Percentiles rank a stretch among this genome's conserved stretches.
Evolutionary conservation across 2,329 filamentous ascomycete genomes (phyloP).

Genomic region (Chrysosporium queenslandicum): DNA sequence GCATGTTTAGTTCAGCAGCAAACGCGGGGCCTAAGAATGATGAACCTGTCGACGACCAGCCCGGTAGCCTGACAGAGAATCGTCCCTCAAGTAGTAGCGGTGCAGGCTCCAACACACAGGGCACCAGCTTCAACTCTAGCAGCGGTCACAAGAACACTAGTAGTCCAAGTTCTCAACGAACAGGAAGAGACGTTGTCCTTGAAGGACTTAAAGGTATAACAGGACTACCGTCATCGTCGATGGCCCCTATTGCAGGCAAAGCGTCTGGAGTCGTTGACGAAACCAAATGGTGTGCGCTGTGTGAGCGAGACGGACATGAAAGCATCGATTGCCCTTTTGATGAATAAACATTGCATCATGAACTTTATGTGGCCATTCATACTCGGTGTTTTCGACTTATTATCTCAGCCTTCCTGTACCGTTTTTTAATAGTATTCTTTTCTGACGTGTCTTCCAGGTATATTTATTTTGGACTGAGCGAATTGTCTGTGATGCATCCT

Average conservation of each 20-base stretch:
- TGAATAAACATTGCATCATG: conserved; percentile 40
- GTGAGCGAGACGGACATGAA: conserved; percentile 91
- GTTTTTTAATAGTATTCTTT: conserved; percentile 1
- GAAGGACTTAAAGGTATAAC: conserved; percentile 36
- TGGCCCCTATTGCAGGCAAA: conserved; percentile 63
- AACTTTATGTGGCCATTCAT: background rate
- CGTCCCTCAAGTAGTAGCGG: background rate
- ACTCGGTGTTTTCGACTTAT: background rate
- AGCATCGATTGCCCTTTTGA: conserved; percentile 92
- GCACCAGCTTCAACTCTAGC: background rate
- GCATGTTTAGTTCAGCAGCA: conserved; percentile 57
- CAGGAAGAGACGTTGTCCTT: conserved; percentile 34
- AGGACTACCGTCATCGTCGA: conserved; percentile 35
- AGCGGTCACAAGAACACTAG: conserved; percentile 7
- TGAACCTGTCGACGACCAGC: conserved; percentile 17
- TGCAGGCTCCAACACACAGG: background rate
- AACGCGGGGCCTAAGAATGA: conserved; percentile 18
- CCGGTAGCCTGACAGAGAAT: background rate
- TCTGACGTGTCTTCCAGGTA: background rate
- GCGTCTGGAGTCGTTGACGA: conserved; percentile 67
- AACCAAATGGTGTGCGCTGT: conserved; percentile 92
- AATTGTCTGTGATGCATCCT: background rate
- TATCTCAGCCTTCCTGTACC: background rate
- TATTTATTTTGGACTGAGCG: background rate
- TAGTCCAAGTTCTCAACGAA: conserved; percentile 27